phyloP scores from a whole-genome alignment of 805 yeast species.

The Vanderwaltozyma tropicalis region DNA sequence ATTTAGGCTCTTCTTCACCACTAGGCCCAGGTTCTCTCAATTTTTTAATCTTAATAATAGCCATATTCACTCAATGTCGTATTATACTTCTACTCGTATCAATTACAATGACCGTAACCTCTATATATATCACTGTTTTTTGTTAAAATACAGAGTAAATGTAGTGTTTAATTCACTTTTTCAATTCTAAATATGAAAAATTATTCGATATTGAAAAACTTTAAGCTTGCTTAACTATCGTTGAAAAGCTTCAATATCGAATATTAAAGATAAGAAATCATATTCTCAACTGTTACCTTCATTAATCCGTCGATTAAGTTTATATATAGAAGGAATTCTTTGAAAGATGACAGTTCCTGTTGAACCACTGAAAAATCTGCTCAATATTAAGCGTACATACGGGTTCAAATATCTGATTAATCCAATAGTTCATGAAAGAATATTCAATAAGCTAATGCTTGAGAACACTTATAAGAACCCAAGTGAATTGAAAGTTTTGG shows the following conservation, averaged over 20 bases:
- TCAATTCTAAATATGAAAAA: too few relatives aligned
- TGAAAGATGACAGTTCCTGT: slow-evolving; percentile 8
- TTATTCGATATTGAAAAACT: too few relatives aligned
- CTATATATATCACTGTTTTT: too few relatives aligned
- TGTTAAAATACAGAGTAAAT: too few relatives aligned
- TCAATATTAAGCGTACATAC: slow-evolving; percentile 14
- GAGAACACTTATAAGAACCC: slow-evolving; percentile 27
- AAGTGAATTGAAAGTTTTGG: slow-evolving; percentile 41
- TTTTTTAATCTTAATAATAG: slow-evolving; percentile 23
- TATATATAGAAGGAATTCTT: not conserved
- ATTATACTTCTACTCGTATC: not conserved
- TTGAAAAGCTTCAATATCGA: too few relatives aligned
- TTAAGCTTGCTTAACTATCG: too few relatives aligned
- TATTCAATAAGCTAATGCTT: slow-evolving; percentile 41
- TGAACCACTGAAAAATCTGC: slow-evolving; percentile 5
- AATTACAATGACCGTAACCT: too few relatives aligned
- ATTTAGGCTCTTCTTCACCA: slow-evolving; percentile 13
- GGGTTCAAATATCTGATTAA: slow-evolving; percentile 17
- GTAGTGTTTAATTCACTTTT: too few relatives aligned
- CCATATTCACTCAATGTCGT: slow-evolving; percentile 5
- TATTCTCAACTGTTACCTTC: too few relatives aligned
- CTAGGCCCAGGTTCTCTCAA: slow-evolving; percentile 11
- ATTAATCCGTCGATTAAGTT: too few relatives aligned
- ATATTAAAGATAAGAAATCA: too few relatives aligned
- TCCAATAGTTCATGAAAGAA: slow-evolving; percentile 16